phyloP scores from a whole-genome alignment of 202 grass and related monocot genomes.

The Hordeum pubiflorum region DNA sequence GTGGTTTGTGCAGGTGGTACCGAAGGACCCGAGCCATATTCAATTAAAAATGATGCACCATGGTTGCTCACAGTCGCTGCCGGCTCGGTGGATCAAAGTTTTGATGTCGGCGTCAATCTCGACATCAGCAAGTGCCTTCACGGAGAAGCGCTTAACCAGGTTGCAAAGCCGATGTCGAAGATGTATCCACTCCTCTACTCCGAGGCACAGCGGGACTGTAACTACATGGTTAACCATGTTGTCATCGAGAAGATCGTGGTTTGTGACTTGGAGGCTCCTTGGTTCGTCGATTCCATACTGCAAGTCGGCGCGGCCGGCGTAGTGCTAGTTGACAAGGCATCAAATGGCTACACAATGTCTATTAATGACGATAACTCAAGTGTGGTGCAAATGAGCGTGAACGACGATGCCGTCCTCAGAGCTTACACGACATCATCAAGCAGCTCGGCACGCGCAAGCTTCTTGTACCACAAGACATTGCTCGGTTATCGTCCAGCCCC shows the following conservation, averaged over 20 bases:
- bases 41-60: constrained; percentile 32
- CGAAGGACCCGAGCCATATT: not conserved
- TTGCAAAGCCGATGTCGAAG: not conserved
- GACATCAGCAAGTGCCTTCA: not conserved
- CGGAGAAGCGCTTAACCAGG: not conserved
- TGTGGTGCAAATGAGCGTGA: not conserved
- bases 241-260: not conserved
- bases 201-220: not conserved
- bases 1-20: constrained; percentile 28
- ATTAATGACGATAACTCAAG: not conserved
- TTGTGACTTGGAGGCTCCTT: not conserved
- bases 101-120: not conserved
- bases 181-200: not conserved
- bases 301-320: not conserved
- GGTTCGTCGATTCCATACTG: too few relatives aligned
- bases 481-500: not conserved
- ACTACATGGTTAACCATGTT: not conserved
- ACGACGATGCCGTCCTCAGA: not conserved
- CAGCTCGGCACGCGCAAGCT: too few relatives aligned
- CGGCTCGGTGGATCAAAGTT: constrained; percentile 14
- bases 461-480: not conserved
- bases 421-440: not conserved
- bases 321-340: not conserved
- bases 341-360: not conserved
- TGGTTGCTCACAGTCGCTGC: constrained; percentile 44